These are phyloP conservation scores for Purshia tridentata DNA, from an alignment of 306 rosid genomes.

Conservation along the genomic window DNA sequence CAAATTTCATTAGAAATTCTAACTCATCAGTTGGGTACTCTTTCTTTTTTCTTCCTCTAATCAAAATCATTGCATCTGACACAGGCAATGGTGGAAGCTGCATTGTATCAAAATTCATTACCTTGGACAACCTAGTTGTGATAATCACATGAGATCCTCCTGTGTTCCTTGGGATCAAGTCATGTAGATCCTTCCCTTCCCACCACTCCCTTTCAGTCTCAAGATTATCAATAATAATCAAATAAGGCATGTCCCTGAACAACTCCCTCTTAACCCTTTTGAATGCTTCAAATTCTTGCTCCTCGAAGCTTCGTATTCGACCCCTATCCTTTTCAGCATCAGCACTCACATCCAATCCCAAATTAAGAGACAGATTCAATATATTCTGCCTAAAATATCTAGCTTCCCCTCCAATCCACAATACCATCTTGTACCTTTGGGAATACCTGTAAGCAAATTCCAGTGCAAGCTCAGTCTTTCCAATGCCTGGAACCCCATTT, in stretches of 20 bases:
- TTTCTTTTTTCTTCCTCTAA: constrained; percentile 66
- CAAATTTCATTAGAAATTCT: constrained; percentile 51
- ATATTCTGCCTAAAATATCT: constrained; percentile 71
- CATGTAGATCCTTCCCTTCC: constrained; percentile 75
- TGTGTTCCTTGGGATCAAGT: constrained; percentile 74
- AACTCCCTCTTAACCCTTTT: constrained; percentile 81
- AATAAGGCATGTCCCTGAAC: constrained; percentile 74
- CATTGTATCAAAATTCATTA: constrained; percentile 59
- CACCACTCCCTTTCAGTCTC: constrained; percentile 83
- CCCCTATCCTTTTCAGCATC: constrained; percentile 75
- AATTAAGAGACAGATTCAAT: constrained; percentile 59
- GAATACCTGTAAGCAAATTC: constrained; percentile 70
- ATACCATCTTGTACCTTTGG: constrained; percentile 77
- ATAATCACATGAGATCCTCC: constrained; percentile 83
- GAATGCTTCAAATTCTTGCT: constrained; percentile 85
- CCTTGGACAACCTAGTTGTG: constrained; percentile 61
- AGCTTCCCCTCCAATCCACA: constrained; percentile 92
- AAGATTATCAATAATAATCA: constrained; percentile 80
- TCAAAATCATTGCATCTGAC: constrained; percentile 68
- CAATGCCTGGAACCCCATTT: constrained; percentile 74
- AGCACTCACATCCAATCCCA: constrained; percentile 80
- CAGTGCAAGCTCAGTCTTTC: constrained; percentile 79
- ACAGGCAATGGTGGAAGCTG: constrained; percentile 61
- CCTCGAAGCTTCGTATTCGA: constrained; percentile 76
- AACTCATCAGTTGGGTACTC: constrained; percentile 62